A percentile compares a stretch with the other conserved stretches of the same genome.
These are phyloP conservation scores for Fomitopsis betulina DNA, from an alignment of 1,284 basidiomycete genomes.

Conservation along the genomic window DNA sequence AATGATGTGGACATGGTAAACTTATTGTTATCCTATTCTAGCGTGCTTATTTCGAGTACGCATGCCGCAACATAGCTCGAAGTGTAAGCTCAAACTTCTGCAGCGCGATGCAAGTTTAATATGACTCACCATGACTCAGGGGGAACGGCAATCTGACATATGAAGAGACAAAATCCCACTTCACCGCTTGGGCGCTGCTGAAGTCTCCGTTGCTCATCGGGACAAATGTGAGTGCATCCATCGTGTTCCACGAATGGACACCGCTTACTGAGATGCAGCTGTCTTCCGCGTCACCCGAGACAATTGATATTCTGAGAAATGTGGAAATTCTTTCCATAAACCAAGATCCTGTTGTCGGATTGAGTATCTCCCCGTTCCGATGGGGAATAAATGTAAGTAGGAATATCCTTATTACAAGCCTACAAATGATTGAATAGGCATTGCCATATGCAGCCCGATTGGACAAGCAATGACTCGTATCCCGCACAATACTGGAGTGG, in stretches of 20 bases:
- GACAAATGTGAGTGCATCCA: conserved; percentile 25
- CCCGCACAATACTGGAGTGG: conserved; percentile 51
- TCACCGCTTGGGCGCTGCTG: conserved; percentile 60
- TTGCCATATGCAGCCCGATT: conserved; percentile 33
- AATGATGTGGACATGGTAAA: conserved; percentile 57
- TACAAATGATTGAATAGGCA: too few species aligned
- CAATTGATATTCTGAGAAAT: conserved; percentile 52
- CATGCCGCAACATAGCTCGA: conserved; percentile 31
- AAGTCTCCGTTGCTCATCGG: conserved; percentile 49
- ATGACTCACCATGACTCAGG: conserved; percentile 27
- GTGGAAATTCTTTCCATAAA: conserved; percentile 63
- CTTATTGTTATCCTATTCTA: background rate
- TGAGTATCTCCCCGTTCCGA: conserved; percentile 55
- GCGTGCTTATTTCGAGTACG: background rate
- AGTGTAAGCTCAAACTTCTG: conserved; percentile 31
- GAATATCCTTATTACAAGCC: too few species aligned
- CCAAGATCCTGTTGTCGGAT: conserved; percentile 57
- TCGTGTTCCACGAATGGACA: background rate
- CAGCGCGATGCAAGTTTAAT: background rate
- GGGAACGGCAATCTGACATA: conserved; percentile 51
- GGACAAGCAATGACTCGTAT: conserved; percentile 36
- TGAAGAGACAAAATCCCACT: conserved; percentile 56
- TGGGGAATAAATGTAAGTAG: conserved; percentile 52
- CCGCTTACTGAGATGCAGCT: conserved; percentile 31
- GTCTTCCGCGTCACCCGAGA: conserved; percentile 38